Conservation (phyloP, 345 rosid genomes). For the Kernera saxatilis region DNA sequence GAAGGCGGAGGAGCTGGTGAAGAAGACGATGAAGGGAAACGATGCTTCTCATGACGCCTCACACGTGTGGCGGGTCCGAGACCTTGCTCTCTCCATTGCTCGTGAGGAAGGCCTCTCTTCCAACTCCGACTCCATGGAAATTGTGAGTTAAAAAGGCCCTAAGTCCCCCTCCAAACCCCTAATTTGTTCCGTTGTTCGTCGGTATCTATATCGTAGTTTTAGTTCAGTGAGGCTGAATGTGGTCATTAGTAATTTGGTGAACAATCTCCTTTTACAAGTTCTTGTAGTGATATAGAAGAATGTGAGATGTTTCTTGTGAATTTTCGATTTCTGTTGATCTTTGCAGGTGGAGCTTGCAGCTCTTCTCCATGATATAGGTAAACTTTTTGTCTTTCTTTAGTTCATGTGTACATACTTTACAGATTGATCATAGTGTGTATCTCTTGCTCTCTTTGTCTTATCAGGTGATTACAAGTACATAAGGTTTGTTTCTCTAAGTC, state of each 20-base stretch:
- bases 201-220: neutral
- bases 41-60: slow-evolving; percentile 78
- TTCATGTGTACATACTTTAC: neutral
- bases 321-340: neutral
- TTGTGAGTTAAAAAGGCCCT: slow-evolving; percentile 30
- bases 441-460: slow-evolving; percentile 13
- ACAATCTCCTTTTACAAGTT: neutral
- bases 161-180: neutral
- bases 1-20: slow-evolving; percentile 63
- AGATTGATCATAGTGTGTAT: neutral
- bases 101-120: slow-evolving; percentile 78
- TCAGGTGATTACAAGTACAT: slow-evolving; percentile 84
- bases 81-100: slow-evolving; percentile 76
- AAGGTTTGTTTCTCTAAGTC: slow-evolving; percentile 42
- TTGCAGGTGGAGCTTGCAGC: slow-evolving; percentile 83
- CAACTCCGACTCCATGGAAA: slow-evolving; percentile 65
- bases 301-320: neutral
- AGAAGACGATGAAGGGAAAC: slow-evolving; percentile 59
- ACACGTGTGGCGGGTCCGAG: slow-evolving; percentile 81
- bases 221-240: neutral
- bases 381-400: neutral
- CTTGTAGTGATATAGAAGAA: neutral
- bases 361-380: slow-evolving; percentile 84
- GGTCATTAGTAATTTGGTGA: neutral
- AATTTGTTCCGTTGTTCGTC: neutral